A percentile compares a stretch with the other conserved stretches of the same genome.
Conservation (phyloP, 768 basidiomycete species). For the Amanita molliuscula region DNA sequence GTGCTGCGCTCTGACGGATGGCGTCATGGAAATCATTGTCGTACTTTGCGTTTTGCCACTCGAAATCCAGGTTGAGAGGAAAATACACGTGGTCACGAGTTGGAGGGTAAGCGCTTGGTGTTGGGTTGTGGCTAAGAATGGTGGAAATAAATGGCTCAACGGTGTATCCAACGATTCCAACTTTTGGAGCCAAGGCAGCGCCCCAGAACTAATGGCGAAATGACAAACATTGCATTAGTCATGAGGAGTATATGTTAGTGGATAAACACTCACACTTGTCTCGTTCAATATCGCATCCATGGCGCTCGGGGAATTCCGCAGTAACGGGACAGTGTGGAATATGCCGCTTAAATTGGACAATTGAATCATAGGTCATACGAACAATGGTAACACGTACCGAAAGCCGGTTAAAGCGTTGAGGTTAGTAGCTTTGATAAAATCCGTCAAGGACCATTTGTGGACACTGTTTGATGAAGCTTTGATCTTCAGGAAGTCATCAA, state of each 20-base stretch:
- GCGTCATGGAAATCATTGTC: slow-evolving; percentile 23
- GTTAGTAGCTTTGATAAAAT: slow-evolving; percentile 21
- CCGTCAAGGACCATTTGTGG: slow-evolving; percentile 21
- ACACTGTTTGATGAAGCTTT: slow-evolving; percentile 21
- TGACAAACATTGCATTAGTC: too few relatives aligned
- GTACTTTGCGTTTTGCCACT: slow-evolving; percentile 12
- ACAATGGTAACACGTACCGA: slow-evolving; percentile 10
- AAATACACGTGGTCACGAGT: slow-evolving; percentile 13
- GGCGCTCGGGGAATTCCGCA: slow-evolving; percentile 18
- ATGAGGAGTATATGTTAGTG: too few relatives aligned
- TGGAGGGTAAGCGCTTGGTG: slow-evolving; percentile 35
- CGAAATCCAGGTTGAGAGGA: slow-evolving; percentile 18
- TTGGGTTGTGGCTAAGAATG: slow-evolving; percentile 25
- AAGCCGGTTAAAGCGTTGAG: slow-evolving; percentile 15
- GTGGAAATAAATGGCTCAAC: slow-evolving; percentile 34
- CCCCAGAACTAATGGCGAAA: not conserved
- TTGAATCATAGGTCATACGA: slow-evolving; percentile 1
- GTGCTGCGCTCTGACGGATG: slow-evolving; percentile 21
- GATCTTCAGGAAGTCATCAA: slow-evolving; percentile 35
- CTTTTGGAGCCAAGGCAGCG: not conserved
- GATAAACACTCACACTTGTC: slow-evolving; percentile 18
- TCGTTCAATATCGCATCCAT: slow-evolving; percentile 25
- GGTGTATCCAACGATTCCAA: slow-evolving; percentile 22
- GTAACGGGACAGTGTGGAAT: slow-evolving; percentile 27
- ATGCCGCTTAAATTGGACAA: slow-evolving; percentile 9